Evolutionary conservation across 495 filamentous ascomycete genomes (phyloP).

Genomic region (Podospora bellae-mahoneyi): DNA sequence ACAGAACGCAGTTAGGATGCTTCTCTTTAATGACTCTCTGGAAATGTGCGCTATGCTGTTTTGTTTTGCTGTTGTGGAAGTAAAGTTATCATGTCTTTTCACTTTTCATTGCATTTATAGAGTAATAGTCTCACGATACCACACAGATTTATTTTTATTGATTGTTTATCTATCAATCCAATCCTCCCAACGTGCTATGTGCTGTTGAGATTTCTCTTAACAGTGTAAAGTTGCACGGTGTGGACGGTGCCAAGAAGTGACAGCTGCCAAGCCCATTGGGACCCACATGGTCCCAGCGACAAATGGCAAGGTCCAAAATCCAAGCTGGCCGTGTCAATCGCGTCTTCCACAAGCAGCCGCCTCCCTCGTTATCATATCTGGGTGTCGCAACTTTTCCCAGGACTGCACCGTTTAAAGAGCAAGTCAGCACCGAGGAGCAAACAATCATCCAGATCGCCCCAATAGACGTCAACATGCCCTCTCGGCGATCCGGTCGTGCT

Average conservation of each 20-base stretch:
- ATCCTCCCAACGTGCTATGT: too few relatives aligned
- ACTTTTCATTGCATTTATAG: too few relatives aligned
- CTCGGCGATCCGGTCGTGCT: conserved; percentile 33
- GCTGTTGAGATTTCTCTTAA: neutral
- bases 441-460: neutral
- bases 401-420: neutral
- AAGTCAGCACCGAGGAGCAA: neutral
- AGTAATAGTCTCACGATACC: too few relatives aligned
- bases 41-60: neutral
- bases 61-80: neutral
- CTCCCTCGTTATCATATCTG: neutral
- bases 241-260: neutral
- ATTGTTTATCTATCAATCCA: too few relatives aligned
- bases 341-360: neutral
- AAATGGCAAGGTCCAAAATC: neutral
- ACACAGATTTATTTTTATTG: too few relatives aligned
- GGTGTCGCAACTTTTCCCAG: neutral
- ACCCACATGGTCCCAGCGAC: neutral
- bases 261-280: neutral
- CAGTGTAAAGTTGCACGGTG: neutral
- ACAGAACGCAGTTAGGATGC: neutral
- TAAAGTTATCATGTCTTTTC: neutral
- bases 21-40: neutral
- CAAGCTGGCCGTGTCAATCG: neutral
- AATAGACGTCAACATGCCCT: conserved; percentile 23